These are phyloP conservation scores for Heimioporus sp. DNA, from an alignment of 768 basidiomycete species.

Conservation along the genomic window DNA sequence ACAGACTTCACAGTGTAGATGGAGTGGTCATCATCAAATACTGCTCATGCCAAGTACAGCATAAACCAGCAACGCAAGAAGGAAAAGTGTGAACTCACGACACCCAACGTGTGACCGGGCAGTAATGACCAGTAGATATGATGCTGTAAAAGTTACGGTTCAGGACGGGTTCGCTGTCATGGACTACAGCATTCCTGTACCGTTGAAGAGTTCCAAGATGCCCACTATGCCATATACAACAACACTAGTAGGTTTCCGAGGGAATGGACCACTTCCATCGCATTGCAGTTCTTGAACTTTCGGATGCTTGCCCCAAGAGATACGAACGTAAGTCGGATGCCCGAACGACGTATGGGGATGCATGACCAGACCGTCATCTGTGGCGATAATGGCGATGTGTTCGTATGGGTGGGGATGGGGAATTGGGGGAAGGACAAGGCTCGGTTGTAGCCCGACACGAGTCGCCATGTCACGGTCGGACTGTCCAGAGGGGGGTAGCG, in stretches of 20 bases:
- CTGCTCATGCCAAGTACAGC: slow-evolving; percentile 36
- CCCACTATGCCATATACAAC: slow-evolving; percentile 78
- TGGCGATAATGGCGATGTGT: slow-evolving; percentile 59
- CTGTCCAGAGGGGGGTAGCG: neutral
- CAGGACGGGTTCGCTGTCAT: slow-evolving; percentile 5
- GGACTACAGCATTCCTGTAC: slow-evolving; percentile 35
- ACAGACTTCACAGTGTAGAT: slow-evolving; percentile 72
- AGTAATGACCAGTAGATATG: slow-evolving; percentile 74
- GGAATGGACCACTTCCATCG: slow-evolving; percentile 30
- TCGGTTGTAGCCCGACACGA: slow-evolving; percentile 48
- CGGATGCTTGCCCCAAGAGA: slow-evolving; percentile 60
- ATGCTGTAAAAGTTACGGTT: slow-evolving; percentile 43
- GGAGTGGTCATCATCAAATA: slow-evolving; percentile 58
- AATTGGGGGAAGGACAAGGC: slow-evolving; percentile 60
- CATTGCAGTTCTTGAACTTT: slow-evolving; percentile 50
- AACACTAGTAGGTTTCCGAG: slow-evolving; percentile 54
- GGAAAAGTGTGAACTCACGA: slow-evolving; percentile 43
- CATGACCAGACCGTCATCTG: slow-evolving; percentile 63
- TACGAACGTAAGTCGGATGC: slow-evolving; percentile 39
- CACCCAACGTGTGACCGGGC: slow-evolving; percentile 60
- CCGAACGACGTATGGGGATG: slow-evolving; percentile 47
- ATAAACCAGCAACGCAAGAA: neutral
- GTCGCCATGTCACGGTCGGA: slow-evolving; percentile 9
- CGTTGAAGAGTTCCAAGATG: slow-evolving; percentile 66
- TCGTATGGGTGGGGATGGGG: slow-evolving; percentile 77